phyloP scores from a whole-genome alignment of 495 filamentous ascomycete species.

The Glonium stellatum region DNA sequence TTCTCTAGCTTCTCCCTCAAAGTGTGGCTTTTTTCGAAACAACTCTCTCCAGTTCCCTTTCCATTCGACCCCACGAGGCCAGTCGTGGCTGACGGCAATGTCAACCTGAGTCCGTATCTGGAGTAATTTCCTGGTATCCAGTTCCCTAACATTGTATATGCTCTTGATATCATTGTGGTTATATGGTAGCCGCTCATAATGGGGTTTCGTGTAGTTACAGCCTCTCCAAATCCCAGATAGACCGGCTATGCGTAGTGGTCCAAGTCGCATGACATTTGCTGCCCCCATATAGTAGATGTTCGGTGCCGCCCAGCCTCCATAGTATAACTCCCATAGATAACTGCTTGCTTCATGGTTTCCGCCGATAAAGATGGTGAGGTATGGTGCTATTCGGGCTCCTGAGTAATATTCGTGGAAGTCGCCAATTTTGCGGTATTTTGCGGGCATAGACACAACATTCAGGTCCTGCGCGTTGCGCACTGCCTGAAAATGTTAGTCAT shows the following conservation, averaged over 20 bases:
- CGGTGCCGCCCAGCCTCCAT: slow-evolving; percentile 93
- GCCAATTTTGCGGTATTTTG: slow-evolving; percentile 73
- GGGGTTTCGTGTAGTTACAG: slow-evolving; percentile 71
- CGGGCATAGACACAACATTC: slow-evolving; percentile 75
- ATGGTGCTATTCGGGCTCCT: slow-evolving; percentile 67
- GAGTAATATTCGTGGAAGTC: slow-evolving; percentile 94
- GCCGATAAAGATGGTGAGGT: slow-evolving; percentile 82
- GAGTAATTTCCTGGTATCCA: slow-evolving; percentile 89
- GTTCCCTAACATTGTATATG: slow-evolving; percentile 81
- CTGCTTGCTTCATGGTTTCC: slow-evolving; percentile 93
- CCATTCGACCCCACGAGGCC: slow-evolving; percentile 76
- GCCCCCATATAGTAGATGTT: slow-evolving; percentile 96
- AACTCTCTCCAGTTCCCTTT: slow-evolving; percentile 57
- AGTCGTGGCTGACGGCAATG: slow-evolving; percentile 88
- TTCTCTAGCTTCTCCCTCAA: slow-evolving; percentile 62
- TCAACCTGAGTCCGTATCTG: slow-evolving; percentile 77
- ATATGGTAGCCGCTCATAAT: slow-evolving; percentile 84
- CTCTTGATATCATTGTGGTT: slow-evolving; percentile 60
- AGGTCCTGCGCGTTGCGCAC: slow-evolving; percentile 83
- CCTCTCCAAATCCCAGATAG: slow-evolving; percentile 91
- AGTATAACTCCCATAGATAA: slow-evolving; percentile 82
- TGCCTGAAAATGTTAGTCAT: slow-evolving; percentile 47
- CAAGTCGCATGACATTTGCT: slow-evolving; percentile 75
- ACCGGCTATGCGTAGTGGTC: slow-evolving; percentile 78
- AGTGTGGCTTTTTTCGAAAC: slow-evolving; percentile 62